Conservation (phyloP, 139 green algal genomes). For the Pedinophyceae sp. region DNA sequence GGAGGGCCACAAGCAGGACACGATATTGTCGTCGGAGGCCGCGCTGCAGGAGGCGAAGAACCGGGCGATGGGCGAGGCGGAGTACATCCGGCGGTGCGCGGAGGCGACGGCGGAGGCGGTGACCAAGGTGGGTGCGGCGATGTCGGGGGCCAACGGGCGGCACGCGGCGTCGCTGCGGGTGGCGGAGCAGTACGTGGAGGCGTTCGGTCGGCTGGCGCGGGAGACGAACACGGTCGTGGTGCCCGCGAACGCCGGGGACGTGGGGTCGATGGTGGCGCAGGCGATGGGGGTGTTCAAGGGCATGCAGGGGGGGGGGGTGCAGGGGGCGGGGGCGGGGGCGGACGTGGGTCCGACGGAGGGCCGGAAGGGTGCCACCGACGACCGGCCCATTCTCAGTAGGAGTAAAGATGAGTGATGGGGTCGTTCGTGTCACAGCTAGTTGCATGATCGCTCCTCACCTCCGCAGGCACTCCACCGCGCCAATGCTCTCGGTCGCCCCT, state of each 20-base stretch:
- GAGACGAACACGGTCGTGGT: slow-evolving; percentile 76
- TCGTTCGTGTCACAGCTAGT: too few relatives aligned
- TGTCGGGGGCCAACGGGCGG: slow-evolving; percentile 30
- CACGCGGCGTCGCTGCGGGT: slow-evolving; percentile 57
- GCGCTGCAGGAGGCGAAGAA: slow-evolving; percentile 67
- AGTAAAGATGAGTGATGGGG: too few relatives aligned
- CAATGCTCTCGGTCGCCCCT: too few relatives aligned
- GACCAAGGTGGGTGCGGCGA: slow-evolving; percentile 30
- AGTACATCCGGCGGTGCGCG: slow-evolving; percentile 42
- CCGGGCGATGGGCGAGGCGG: slow-evolving; percentile 46
- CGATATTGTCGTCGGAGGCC: slow-evolving; percentile 75
- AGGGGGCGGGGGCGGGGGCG: background rate
- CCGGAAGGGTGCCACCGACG: too few relatives aligned
- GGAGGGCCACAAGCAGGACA: slow-evolving; percentile 63
- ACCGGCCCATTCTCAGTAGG: too few relatives aligned
- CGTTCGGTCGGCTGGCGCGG: slow-evolving; percentile 77
- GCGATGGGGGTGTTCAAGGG: slow-evolving; percentile 42
- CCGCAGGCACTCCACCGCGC: too few relatives aligned
- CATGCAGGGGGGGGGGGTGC: background rate
- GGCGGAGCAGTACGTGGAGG: slow-evolving; percentile 57
- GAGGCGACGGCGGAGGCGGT: slow-evolving; percentile 51
- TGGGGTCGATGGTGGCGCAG: slow-evolving; percentile 69
- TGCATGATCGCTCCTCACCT: too few relatives aligned
- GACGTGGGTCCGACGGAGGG: too few relatives aligned
- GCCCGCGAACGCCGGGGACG: slow-evolving; percentile 46